Evolutionary conservation across 148 eudicot genomes (phyloP), one percentile per base, ranked within the genome.

Genomic region (Bassia scoparia): DNA sequence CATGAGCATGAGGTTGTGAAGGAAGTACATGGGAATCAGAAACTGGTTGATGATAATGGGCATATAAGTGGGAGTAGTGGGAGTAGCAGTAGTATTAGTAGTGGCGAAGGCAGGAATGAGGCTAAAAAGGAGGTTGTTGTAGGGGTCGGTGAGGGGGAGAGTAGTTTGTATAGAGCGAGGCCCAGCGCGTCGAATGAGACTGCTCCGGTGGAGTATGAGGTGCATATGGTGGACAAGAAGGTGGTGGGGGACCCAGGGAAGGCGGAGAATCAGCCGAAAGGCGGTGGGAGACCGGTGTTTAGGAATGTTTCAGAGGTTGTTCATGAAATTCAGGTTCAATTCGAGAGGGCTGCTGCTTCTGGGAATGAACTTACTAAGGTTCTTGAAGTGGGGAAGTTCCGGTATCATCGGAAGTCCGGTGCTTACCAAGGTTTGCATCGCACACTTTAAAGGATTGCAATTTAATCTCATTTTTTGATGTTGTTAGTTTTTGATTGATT

Each of bases 201-300:
- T 63, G 83, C 81, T 50, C 79, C 85, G 4, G 85, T 85, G 74
- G 92, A 88, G 89, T 90, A 84, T 79, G 97, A 88, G 76, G 99
- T 95, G 24, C 91, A 84, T 76, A 75, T 92, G 86, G 96, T 92
- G 82, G 99, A 95, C 70, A 92, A 95, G 81, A 87, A 87, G 83
- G 96, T 95, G 78, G 96, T 89, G 55, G 89, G 87, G 34, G 81
- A 74, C 11, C 83, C 71, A 43, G 85, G 78, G 64, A 81, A 27
- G 63, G 49, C 79, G 2, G 86, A 79, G 61, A 78, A 74, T 71
- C 63, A 74, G 53, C 85, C 78, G 26, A 81, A 81, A 74, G 87
- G 76, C 54, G 87, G 83, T 16, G 79, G 76, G 18, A 14, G 68
- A 29, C 29, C 55, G 34, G 84, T 74, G n/a, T 88, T 85, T 63